Percentiles rank a stretch among this genome's conserved stretches.
These are phyloP conservation scores for Rhododendron ovatum DNA, from an alignment of 148 eudicot genomes.

Conservation along the genomic window DNA sequence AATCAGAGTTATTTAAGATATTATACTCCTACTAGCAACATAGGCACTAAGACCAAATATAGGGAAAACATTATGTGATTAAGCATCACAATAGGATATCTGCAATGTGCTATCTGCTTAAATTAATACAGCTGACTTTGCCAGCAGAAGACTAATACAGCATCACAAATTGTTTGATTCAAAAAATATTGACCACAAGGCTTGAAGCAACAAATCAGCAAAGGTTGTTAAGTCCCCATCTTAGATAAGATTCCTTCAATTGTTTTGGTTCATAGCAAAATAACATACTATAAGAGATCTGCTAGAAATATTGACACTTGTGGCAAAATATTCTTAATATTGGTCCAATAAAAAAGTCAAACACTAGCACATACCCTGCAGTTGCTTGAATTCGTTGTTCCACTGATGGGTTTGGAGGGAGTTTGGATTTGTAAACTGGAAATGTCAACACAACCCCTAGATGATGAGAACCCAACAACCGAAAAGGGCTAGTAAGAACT, in stretches of 20 bases:
- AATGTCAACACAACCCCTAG: slow-evolving; percentile 73
- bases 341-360: not conserved
- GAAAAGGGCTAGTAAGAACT: slow-evolving; percentile 63
- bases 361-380: slow-evolving; percentile 42
- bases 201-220: not conserved
- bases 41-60: not conserved
- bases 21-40: not conserved
- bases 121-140: not conserved
- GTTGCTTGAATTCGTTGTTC: slow-evolving; percentile 51
- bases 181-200: not conserved
- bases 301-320: not conserved
- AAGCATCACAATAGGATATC: not conserved
- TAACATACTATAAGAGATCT: not conserved
- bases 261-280: slow-evolving; percentile 3
- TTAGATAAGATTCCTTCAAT: not conserved
- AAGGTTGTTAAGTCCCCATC: not conserved
- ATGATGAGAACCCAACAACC: slow-evolving; percentile 57
- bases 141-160: not conserved
- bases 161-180: not conserved
- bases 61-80: not conserved
- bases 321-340: not conserved
- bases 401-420: slow-evolving; percentile 42
- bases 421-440: slow-evolving; percentile 62
- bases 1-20: too few species aligned
- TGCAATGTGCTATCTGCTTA: not conserved